phyloP scores from a whole-genome alignment of 495 filamentous ascomycete species.

The Margaritispora aquatica region DNA sequence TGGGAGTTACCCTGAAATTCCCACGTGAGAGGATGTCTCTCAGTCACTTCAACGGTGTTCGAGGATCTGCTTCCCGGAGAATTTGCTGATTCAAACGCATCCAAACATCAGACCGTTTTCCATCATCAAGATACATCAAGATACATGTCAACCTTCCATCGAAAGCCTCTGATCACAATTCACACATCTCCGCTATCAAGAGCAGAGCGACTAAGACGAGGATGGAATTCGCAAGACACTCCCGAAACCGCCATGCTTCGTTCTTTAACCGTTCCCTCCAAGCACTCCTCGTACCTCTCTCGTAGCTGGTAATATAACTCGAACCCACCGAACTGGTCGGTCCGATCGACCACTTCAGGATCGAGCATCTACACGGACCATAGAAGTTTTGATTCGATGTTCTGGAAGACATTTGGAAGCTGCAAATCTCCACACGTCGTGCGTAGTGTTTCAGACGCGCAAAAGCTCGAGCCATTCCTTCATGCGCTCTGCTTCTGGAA shows the following conservation, averaged over 20 bases:
- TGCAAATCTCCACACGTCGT: slow-evolving; percentile 9
- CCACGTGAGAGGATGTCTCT: neutral
- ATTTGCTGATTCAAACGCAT: neutral
- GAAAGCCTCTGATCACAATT: neutral
- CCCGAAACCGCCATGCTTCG: neutral
- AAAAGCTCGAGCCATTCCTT: neutral
- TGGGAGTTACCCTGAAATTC: neutral
- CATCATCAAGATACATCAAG: no score
- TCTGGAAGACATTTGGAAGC: slow-evolving; percentile 12
- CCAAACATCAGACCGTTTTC: neutral
- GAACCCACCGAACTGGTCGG: no score
- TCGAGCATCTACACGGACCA: neutral
- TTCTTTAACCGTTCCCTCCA: neutral
- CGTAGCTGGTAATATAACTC: no score
- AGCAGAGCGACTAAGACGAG: neutral
- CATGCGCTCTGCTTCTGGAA: neutral
- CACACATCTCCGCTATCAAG: neutral
- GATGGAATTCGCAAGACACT: neutral
- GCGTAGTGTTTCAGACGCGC: neutral
- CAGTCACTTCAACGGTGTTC: neutral
- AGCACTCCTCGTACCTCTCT: no score
- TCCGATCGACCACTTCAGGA: neutral
- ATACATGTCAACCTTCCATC: neutral
- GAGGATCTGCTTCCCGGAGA: neutral
- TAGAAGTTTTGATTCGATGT: neutral